Evolutionary conservation across 169 alveolate genomes (phyloP).

Genomic region (Plasmodium vivax): DNA sequence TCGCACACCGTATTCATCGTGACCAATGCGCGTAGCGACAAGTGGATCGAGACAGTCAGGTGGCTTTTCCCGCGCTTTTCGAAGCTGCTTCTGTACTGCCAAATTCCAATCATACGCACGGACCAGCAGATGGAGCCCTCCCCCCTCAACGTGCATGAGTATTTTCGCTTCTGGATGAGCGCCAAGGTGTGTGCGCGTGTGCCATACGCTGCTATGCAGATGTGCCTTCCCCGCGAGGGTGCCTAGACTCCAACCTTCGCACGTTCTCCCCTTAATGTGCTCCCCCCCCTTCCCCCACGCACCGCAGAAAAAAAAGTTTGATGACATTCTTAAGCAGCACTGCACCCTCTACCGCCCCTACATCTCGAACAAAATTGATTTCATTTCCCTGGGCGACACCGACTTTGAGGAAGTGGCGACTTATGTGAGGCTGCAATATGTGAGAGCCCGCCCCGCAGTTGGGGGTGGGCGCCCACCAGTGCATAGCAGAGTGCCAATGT

Average conservation of each 20-base stretch:
- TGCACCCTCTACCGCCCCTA: conserved; percentile 19
- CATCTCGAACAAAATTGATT: conserved; percentile 72
- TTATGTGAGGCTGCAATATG: conserved; percentile 43
- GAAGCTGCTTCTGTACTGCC: conserved; percentile 75
- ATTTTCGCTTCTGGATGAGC: conserved; percentile 87
- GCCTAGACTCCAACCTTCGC: too few species aligned
- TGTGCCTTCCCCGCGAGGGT: neutral
- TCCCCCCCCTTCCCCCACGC: neutral
- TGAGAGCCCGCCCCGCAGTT: neutral
- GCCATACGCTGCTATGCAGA: neutral
- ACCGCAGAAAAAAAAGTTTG: conserved; percentile 79
- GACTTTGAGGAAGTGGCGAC: conserved; percentile 90
- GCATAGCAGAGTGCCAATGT: neutral
- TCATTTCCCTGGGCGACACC: conserved; percentile 87
- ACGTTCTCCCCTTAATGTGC: too few species aligned
- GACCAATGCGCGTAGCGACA: conserved; percentile 86
- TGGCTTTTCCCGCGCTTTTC: conserved; percentile 85
- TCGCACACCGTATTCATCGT: conserved; percentile 86
- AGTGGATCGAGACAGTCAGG: conserved; percentile 84
- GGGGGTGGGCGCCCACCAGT: neutral
- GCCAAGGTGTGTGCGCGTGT: conserved; percentile 80
- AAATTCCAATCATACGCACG: conserved; percentile 84
- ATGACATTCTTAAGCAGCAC: conserved; percentile 76
- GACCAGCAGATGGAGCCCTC: conserved; percentile 82
- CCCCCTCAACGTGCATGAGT: conserved; percentile 78